Conservation (phyloP, 768 basidiomycete species). For the Lentinula aciculospora region DNA sequence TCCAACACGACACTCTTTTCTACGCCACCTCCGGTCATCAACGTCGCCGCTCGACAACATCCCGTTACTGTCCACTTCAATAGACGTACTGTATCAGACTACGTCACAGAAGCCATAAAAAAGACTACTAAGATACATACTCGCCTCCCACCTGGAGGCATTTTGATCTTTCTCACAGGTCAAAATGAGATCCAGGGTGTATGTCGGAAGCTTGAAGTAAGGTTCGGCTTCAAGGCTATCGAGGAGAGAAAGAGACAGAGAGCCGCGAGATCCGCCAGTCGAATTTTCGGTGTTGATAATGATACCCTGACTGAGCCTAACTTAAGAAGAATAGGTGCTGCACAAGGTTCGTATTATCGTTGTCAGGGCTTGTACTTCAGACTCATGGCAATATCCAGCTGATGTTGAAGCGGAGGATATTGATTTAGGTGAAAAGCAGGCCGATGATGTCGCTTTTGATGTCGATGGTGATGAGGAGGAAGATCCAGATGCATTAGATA, state of each 20-base stretch:
- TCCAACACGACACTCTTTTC: conserved; percentile 80
- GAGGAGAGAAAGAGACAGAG: conserved; percentile 36
- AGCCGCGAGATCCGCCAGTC: conserved; percentile 5
- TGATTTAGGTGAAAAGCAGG: conserved; percentile 50
- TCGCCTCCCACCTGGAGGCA: conserved; percentile 86
- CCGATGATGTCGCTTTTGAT: conserved; percentile 56
- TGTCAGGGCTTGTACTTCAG: not conserved
- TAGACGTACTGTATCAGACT: conserved; percentile 79
- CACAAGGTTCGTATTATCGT: conserved; percentile 37
- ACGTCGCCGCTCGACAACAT: conserved; percentile 85
- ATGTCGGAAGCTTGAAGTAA: conserved; percentile 74
- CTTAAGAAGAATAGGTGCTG: conserved; percentile 26
- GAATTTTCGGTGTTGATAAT: conserved; percentile 5
- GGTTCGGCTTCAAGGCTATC: conserved; percentile 65
- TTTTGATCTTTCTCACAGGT: conserved; percentile 91
- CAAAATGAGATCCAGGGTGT: conserved; percentile 91
- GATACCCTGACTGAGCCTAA: conserved; percentile 14
- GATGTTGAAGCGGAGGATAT: conserved; percentile 80
- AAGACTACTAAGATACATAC: conserved; percentile 92
- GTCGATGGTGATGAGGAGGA: conserved; percentile 58
- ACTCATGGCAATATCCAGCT: conserved; percentile 28
- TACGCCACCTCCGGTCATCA: conserved; percentile 85
- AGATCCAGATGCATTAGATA: conserved; percentile 73
- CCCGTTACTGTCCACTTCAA: conserved; percentile 95
- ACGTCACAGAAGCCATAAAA: conserved; percentile 84